Conservation (phyloP, 1,284 basidiomycete genomes). For the Fomitopsis pinicola region DNA sequence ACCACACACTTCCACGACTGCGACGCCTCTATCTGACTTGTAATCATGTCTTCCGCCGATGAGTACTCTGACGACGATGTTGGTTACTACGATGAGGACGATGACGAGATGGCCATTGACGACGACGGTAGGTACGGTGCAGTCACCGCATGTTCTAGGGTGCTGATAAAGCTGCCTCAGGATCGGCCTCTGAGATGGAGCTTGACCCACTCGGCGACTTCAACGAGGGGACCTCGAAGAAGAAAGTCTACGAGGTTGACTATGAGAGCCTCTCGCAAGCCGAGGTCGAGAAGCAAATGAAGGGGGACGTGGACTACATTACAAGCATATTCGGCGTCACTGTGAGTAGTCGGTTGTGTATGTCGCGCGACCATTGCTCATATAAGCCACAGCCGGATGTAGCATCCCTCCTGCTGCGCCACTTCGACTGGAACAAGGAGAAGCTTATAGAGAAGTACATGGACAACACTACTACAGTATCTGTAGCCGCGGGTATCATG, state of each 20-base stretch:
- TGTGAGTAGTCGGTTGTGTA: conserved; percentile 30
- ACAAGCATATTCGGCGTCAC: conserved; percentile 83
- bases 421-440: conserved; percentile 95
- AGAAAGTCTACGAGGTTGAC: conserved; percentile 76
- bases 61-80: conserved; percentile 68
- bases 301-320: conserved; percentile 77
- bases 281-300: conserved; percentile 75
- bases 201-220: conserved; percentile 62
- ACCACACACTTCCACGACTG: not conserved
- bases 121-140: conserved; percentile 25
- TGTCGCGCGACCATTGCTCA: not conserved
- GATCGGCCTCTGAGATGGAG: conserved; percentile 54
- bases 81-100: conserved; percentile 61
- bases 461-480: conserved; percentile 76
- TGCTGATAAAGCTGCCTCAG: conserved; percentile 25
- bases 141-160: not conserved
- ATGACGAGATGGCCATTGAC: conserved; percentile 64
- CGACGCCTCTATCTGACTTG: not conserved
- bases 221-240: conserved; percentile 49
- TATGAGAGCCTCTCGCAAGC: conserved; percentile 70
- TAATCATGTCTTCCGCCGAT: conserved; percentile 66
- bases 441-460: conserved; percentile 93
- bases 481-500: conserved; percentile 65
- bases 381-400: conserved; percentile 30
- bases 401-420: conserved; percentile 79